Evolutionary conservation across 768 basidiomycete genomes (phyloP).

Genomic region (Trametes villosa): DNA sequence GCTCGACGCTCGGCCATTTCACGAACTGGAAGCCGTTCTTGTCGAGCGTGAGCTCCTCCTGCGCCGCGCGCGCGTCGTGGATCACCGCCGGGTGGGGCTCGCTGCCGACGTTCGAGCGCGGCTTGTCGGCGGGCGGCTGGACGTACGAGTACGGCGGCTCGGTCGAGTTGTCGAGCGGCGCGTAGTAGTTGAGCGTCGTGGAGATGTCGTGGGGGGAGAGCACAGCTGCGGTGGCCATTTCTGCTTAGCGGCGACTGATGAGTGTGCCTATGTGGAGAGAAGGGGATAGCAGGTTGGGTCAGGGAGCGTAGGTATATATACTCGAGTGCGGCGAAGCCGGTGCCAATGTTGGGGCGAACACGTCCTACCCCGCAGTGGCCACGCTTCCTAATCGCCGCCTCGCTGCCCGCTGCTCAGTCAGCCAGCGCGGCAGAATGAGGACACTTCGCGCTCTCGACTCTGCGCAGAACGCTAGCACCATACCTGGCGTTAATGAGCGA

Average conservation of each 20-base stretch:
- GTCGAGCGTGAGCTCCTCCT: constrained; percentile 38
- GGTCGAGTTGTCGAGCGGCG: constrained; percentile 17
- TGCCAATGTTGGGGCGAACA: background rate
- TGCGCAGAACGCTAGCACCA: constrained; percentile 4
- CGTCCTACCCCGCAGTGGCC: too few species aligned
- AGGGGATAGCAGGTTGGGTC: background rate
- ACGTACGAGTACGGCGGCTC: constrained; percentile 40
- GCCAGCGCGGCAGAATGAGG: background rate
- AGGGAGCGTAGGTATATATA: background rate
- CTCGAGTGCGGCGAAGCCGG: background rate
- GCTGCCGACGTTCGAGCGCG: constrained; percentile 32
- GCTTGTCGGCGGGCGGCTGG: constrained; percentile 32
- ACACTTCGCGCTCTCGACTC: background rate
- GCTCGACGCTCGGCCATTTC: constrained; percentile 37
- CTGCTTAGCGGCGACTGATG: background rate
- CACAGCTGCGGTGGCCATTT: constrained; percentile 31
- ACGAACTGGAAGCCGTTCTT: constrained; percentile 47
- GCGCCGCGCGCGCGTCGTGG: constrained; percentile 26
- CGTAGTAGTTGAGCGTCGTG: constrained; percentile 43
- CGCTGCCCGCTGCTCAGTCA: constrained; percentile 9
- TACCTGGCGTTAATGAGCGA: constrained; percentile 7
- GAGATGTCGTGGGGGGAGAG: constrained; percentile 37
- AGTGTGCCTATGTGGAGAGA: background rate
- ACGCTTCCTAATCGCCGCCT: constrained; percentile 11
- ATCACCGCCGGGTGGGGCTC: constrained; percentile 22